Evolutionary conservation across 306 rosid species (phyloP).

Genomic region (Cucumis hystrix): DNA sequence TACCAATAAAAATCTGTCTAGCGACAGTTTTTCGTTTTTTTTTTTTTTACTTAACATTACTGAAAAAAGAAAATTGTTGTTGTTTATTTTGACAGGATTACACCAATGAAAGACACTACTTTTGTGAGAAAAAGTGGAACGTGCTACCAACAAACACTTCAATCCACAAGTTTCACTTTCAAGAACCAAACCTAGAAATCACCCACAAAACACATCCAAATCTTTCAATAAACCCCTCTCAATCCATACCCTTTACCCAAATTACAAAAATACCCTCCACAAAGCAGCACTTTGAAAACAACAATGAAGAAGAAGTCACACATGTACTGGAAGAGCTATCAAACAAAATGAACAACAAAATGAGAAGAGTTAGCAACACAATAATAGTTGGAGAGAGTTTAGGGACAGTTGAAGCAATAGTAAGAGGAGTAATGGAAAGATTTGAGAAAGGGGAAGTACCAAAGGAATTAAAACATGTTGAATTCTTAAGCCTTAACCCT

Average conservation of each 20-base stretch:
- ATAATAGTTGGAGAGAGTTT: conserved; percentile 58
- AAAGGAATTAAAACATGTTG: conserved; percentile 28
- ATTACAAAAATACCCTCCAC: conserved; percentile 8
- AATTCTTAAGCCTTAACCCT: conserved; percentile 51
- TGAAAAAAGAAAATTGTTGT: background rate
- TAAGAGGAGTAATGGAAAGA: conserved; percentile 51
- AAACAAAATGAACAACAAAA: conserved; percentile 16
- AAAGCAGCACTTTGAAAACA: conserved; percentile 12
- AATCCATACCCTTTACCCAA: conserved; percentile 19
- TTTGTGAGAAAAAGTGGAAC: conserved; percentile 4
- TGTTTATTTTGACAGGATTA: conserved; percentile 8
- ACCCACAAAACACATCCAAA: conserved; percentile 15
- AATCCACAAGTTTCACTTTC: background rate
- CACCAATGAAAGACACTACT: background rate
- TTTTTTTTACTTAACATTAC: no score
- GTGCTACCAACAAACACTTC: background rate
- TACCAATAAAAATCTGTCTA: no score
- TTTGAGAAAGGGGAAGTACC: conserved; percentile 50
- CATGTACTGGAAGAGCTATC: conserved; percentile 43
- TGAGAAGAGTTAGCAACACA: conserved; percentile 28
- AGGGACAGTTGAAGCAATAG: conserved; percentile 25
- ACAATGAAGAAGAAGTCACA: conserved; percentile 30
- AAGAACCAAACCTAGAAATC: background rate
- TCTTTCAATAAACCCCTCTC: conserved; percentile 15
- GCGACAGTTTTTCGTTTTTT: no score